Base-by-base conservation (phyloP, 2,329 filamentous ascomycete genomes). In the Beauveria brongniartii region DNA sequence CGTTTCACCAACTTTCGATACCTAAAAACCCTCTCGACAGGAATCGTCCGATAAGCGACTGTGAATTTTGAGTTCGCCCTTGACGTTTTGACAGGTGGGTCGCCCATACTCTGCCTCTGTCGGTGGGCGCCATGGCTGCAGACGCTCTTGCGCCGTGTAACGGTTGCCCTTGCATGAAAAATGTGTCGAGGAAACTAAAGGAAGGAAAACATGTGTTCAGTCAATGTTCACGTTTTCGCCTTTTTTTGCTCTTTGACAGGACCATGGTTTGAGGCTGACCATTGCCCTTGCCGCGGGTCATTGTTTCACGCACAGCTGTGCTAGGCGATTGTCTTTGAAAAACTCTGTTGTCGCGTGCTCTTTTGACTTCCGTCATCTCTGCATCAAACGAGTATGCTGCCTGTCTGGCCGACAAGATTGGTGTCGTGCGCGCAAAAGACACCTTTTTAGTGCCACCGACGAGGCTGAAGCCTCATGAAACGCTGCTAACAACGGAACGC, bases 51-150 rank as follows among this genome's bases (percentile, higher is more conserved):
- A 28, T 26, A 20, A 26, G 14, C 8, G 24, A 43, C 3, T 26
- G 16, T 20, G 3, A 16, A 47, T 41, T 24, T 59, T 26, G 44
- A 24, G 26, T 24, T 24, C 14, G 16, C 20, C 30, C 41, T 59
- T 44, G 40, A 47, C 40, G 26, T 22, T 59, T 59, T 54, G 57
- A 54, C 48, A 59, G 57, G 57, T 59, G 57, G 57, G 57, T 59
- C 50, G 14, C 40, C 40, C 24, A 41, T 44, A 22, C 47, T 41
- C 24, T 43, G 41, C 41, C 30, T 59, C 57, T 53, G 50, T 59
- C 28, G 20, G 48, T 40, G 40, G 20, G 10, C 28, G 48, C 47
- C 24, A 24, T 37, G 26, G 20, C 14, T 37, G 26, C 16, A 44
- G 30, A 52, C 37, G 24, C 40, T 34, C 22, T 22, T 12, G 53